phyloP scores from a whole-genome alignment of 202 grass and related monocot genomes.

The Setaria viridis region DNA sequence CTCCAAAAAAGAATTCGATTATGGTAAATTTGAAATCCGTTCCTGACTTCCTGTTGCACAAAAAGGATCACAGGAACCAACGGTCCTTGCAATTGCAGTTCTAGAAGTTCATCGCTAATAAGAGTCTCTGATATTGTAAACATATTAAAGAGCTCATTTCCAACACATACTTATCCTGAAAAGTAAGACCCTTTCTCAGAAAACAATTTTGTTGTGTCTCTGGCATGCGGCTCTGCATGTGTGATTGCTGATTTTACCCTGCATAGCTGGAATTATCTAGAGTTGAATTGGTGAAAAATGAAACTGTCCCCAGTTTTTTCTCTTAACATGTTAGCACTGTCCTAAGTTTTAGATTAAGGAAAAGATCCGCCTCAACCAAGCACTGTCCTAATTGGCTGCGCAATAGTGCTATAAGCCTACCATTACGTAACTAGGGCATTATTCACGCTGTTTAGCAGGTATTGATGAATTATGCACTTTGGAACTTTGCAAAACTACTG shows the following conservation, averaged over 20 bases:
- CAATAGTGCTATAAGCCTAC: not conserved
- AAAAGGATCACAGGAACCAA: no score
- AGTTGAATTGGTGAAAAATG: not conserved
- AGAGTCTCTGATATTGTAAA: no score
- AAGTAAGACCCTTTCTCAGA: conserved; percentile 43
- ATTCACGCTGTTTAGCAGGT: not conserved
- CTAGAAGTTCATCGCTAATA: no score
- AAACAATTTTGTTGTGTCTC: not conserved
- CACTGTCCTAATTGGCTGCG: not conserved
- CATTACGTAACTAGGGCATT: not conserved
- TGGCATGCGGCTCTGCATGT: not conserved
- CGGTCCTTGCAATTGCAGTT: no score
- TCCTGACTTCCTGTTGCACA: no score
- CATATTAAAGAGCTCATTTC: conserved; percentile 46
- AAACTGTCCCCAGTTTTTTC: not conserved
- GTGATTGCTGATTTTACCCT: not conserved
- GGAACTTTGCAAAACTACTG: not conserved
- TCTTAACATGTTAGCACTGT: not conserved
- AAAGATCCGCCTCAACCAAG: no score
- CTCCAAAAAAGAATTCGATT: no score
- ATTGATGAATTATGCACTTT: not conserved
- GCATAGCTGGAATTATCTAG: not conserved
- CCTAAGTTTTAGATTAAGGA: no score
- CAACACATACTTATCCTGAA: conserved; percentile 58
- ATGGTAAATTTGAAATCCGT: no score